Evolutionary conservation across 768 basidiomycete species (phyloP), one percentile per base, ranked within the genome.

Genomic region (Hortiboletus flavorubellus): DNA sequence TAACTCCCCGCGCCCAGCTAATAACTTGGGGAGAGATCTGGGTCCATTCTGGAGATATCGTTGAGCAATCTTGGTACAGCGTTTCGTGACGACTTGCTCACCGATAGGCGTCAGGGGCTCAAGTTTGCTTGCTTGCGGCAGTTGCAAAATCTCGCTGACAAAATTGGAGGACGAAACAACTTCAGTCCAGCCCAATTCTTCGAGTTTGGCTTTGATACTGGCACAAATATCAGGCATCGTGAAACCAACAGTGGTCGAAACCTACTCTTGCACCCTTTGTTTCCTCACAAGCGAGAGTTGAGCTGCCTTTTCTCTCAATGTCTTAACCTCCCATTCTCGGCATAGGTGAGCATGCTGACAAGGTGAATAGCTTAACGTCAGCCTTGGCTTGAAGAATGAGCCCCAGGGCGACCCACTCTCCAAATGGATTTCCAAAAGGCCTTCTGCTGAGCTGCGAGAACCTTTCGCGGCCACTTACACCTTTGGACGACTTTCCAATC

Each of bases 311-410:
- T n/a, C n/a, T 8, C 5, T 0, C 33, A 59, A 30, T 26, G 16
- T 29, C 11, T 0, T 3, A 23, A 1, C 2, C 11, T 62, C 46
- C 61, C 53, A 63, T 9, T 26, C 11, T 29, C 1, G 18, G 16
- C 56, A 59, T 6, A 21, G 9, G 6, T 0, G 16, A 18, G 56
- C 61, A 39, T 63, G 49, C 61, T 63, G 39, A n/a, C 10, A 18
- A 29, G 21, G 21, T n/a, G 21, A 15, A 30, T 3, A 8, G n/a
- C 26, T 40, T 16, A 23, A 43, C 2, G 14, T 18, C 23, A 16
- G 21, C 2, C 21, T 21, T 21, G 21, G 21, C 21, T 21, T 21
- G 21, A 23, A 18, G 12, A 21, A 44, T 12, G 29, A 39, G 10
- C 3, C 4, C 33, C 16, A 40, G 26, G 1, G 47, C 2, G 18